Conservation (phyloP, 768 basidiomycete genomes). For the Arthromyces matolae region DNA sequence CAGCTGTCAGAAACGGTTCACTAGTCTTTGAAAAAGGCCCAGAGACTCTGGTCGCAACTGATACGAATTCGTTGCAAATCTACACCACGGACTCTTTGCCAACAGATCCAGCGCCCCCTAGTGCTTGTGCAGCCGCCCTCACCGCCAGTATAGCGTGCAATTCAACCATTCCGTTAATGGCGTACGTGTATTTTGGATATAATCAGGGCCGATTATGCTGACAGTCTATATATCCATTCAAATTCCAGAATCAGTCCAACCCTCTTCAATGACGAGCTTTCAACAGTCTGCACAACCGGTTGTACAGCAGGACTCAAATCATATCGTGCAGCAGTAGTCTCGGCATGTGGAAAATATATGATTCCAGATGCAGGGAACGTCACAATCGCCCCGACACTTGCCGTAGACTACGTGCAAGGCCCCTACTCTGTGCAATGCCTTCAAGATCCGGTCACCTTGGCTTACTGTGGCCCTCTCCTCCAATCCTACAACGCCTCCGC, state of each 20-base stretch:
- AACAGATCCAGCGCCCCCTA: neutral
- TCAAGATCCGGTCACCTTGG: neutral
- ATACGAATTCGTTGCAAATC: neutral
- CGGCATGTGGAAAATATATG: neutral
- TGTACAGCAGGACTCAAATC: neutral
- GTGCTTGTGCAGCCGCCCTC: neutral
- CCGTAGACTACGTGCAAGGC: neutral
- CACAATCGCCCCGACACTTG: neutral
- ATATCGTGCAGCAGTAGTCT: neutral
- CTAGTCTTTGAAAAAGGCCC: no score
- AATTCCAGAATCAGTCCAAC: neutral
- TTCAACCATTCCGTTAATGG: slow-evolving; percentile 1
- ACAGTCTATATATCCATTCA: neutral
- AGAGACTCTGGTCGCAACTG: neutral
- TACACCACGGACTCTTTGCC: neutral
- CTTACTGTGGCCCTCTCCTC: neutral
- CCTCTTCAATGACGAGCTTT: neutral
- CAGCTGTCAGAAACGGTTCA: neutral
- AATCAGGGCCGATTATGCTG: neutral
- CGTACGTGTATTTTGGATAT: neutral
- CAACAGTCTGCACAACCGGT: neutral
- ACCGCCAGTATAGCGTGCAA: neutral
- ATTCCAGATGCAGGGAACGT: neutral
- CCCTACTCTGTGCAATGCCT: slow-evolving; percentile 2
- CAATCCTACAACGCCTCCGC: neutral